These are phyloP conservation scores for Paecilomyces sp. DNA, from an alignment of 2,329 filamentous ascomycete genomes.

Conservation along the genomic window DNA sequence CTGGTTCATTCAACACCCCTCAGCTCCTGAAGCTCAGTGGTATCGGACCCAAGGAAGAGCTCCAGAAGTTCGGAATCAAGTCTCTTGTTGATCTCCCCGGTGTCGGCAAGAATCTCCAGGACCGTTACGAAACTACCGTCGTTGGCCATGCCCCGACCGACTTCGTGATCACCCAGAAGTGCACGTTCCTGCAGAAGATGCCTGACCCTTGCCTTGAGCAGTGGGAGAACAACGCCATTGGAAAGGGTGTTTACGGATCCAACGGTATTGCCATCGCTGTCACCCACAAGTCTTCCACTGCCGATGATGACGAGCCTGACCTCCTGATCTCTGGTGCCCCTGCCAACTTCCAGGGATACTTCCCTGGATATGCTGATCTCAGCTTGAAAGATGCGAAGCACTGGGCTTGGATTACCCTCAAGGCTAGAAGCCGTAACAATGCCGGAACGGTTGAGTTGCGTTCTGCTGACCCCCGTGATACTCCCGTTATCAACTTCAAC, in stretches of 20 bases:
- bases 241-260: constrained; percentile 39
- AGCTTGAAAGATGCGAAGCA: constrained; percentile 32
- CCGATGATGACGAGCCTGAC: constrained; percentile 41
- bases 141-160: constrained; percentile 36
- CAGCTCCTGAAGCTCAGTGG: constrained; percentile 58
- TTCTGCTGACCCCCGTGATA: constrained; percentile 56
- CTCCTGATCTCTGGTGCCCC: constrained; percentile 50
- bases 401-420: constrained; percentile 47
- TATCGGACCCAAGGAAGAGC: constrained; percentile 48
- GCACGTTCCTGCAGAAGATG: constrained; percentile 18
- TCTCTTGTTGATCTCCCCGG: constrained; percentile 50
- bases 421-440: constrained; percentile 56
- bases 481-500: constrained; percentile 57
- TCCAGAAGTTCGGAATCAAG: constrained; percentile 45
- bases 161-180: constrained; percentile 23
- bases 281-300: constrained; percentile 27
- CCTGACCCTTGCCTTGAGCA: constrained; percentile 37
- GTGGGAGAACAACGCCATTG: constrained; percentile 33
- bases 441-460: constrained; percentile 56
- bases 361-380: constrained; percentile 35
- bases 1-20: constrained; percentile 55
- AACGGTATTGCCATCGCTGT: constrained; percentile 51
- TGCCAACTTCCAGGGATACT: constrained; percentile 49
- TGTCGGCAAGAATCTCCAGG: constrained; percentile 56
- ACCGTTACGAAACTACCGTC: constrained; percentile 52